Base-by-base conservation (phyloP, 306 rosid genomes). In the Argentina anserina region DNA sequence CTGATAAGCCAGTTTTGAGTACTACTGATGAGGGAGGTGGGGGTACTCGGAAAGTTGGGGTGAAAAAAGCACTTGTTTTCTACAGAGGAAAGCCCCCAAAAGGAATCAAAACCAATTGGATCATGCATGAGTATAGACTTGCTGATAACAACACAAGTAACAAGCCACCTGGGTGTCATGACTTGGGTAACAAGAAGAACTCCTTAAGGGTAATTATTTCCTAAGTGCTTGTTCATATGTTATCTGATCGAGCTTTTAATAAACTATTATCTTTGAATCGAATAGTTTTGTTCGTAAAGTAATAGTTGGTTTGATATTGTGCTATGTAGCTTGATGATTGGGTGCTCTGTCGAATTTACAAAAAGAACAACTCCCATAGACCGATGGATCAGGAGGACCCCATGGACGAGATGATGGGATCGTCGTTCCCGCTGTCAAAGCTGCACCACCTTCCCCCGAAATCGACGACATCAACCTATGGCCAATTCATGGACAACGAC, bases 21-120 rank as follows among this genome's bases (percentile, higher is more conserved):
- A 79, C 87, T 0, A 15, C 13, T 60, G 23, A 33, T 17, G 41
- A 60, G 1, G 65, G 25, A 17, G 65, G 65, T 31, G 84, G 80
- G 0, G 90, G 90, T 14, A 81, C 78, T 6, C 90, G 86, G 52
- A 94, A 91, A 68, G 95, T 94, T 41, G 98, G 98, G 3, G 97
- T 94, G 41, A 94, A 94, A 72, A 94, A 94, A 47, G 96, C 98
- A 26, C 88, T 94, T 82, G 96, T 94, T 20, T 94, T 94, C 77
- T 94, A 94, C 31, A 94, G 95, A 18, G 98, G 98, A 9, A 94
- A 94, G 74, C 97, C 98, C 0, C 98, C 98, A 0, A 86, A 89
- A 80, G 98, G 97, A 9, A 84, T 89, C 69, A 94, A 94, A 82
- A 91, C 97, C 72, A 91, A 89, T 52, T 94, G 98, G 98, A 94